phyloP scores from a whole-genome alignment of 345 rosid genomes.

The Balakata baccata region DNA sequence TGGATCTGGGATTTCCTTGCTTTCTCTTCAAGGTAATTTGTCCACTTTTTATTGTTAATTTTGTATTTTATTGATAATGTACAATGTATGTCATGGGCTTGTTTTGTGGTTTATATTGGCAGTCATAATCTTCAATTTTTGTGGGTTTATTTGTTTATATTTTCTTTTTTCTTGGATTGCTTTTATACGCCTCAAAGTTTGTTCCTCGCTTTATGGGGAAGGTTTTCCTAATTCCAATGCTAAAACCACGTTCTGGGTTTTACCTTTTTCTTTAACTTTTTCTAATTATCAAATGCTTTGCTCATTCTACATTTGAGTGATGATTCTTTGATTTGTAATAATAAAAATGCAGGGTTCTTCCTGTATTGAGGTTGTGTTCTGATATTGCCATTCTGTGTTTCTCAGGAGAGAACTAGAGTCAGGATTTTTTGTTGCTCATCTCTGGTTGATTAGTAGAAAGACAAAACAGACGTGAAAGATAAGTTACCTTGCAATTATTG shows the following conservation, averaged over 20 bases:
- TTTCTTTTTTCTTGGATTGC: neutral
- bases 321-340: neutral
- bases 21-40: slow-evolving; percentile 11
- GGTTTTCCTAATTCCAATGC: slow-evolving; percentile 5
- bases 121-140: neutral
- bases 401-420: neutral
- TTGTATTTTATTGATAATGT: neutral
- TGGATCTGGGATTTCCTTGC: slow-evolving; percentile 18
- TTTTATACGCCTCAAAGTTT: neutral
- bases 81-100: neutral
- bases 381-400: slow-evolving; percentile 8
- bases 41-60: neutral
- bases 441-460: slow-evolving; percentile 4
- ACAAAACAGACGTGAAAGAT: slow-evolving; percentile 8
- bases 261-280: neutral
- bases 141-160: neutral
- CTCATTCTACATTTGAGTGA: neutral
- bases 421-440: neutral
- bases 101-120: neutral
- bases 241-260: neutral
- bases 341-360: slow-evolving; percentile 13
- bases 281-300: neutral
- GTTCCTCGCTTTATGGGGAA: slow-evolving; percentile 13
- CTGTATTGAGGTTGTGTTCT: neutral
- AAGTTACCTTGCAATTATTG: neutral